phyloP scores from a whole-genome alignment of 2,329 filamentous ascomycete genomes.

The Periconia macrospinosa region DNA sequence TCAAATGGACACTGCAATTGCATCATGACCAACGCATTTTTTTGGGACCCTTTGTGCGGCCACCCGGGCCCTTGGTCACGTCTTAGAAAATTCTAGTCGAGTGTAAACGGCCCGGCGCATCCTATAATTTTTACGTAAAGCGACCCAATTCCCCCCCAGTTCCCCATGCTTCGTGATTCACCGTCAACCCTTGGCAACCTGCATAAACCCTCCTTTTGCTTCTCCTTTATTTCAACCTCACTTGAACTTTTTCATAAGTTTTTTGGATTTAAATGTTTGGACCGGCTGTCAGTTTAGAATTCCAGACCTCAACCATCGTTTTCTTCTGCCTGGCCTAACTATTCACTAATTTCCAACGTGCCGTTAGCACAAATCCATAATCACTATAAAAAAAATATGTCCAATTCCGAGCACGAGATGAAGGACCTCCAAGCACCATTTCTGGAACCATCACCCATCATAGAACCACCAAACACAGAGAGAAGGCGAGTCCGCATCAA shows the following conservation, averaged over 20 bases:
- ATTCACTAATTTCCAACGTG: too few species aligned
- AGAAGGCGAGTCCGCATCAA: constrained; percentile 28
- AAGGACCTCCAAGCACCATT: background rate
- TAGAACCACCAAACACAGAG: background rate
- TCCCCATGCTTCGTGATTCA: background rate
- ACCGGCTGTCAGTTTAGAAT: background rate
- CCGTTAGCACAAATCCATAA: background rate
- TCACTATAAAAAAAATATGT: background rate
- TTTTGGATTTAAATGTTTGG: too few species aligned
- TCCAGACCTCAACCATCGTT: background rate
- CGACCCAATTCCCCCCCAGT: background rate
- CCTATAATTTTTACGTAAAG: background rate
- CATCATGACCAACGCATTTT: too few species aligned
- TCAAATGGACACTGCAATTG: too few species aligned
- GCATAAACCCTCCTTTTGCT: background rate
- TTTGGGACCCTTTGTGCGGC: too few species aligned
- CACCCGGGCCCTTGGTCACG: background rate
- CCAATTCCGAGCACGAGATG: constrained; percentile 3
- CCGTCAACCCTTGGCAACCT: background rate
- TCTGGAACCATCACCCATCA: background rate
- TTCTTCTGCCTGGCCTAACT: background rate
- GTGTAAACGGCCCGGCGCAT: background rate
- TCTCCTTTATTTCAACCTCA: background rate
- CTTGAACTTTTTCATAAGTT: too few species aligned
- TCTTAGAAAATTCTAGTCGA: background rate